These are phyloP conservation scores for Talaromyces sp. DNA, from an alignment of 2,329 filamentous ascomycete genomes.

Conservation along the genomic window DNA sequence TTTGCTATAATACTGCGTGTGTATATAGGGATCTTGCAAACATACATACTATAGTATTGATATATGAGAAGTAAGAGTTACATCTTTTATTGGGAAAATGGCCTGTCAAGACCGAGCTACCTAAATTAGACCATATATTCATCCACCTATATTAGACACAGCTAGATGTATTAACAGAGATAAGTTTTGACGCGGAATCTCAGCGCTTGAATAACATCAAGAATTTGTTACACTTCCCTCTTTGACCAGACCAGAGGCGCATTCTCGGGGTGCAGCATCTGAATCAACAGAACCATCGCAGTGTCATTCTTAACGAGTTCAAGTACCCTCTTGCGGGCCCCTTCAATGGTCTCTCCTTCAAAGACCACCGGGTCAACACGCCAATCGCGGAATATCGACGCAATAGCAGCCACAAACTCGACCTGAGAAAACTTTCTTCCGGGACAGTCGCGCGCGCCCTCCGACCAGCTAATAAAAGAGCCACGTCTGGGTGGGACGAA, in stretches of 20 bases:
- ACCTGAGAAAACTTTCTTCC: not conserved
- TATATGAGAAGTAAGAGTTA: too few relatives aligned
- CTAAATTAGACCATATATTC: not conserved
- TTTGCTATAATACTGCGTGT: too few relatives aligned
- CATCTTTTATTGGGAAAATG: too few relatives aligned
- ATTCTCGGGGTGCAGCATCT: slow-evolving; percentile 4
- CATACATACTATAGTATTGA: too few relatives aligned
- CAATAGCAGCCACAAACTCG: not conserved
- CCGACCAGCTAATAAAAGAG: slow-evolving; percentile 1
- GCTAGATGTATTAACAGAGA: not conserved
- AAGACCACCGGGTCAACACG: not conserved
- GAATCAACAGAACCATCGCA: slow-evolving; percentile 4
- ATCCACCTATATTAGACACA: not conserved
- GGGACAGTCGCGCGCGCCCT: not conserved
- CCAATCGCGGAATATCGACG: not conserved
- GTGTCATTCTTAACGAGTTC: not conserved
- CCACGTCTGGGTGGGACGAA: not conserved
- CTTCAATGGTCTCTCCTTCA: not conserved
- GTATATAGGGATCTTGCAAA: too few relatives aligned
- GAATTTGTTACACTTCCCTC: not conserved
- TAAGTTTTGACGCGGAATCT: not conserved
- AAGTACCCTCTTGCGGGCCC: slow-evolving; percentile 2
- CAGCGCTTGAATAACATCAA: too few relatives aligned
- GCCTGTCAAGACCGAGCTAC: not conserved
- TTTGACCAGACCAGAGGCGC: slow-evolving; percentile 2